Base-by-base conservation (phyloP, 768 basidiomycete genomes). In the Lactarius hengduanensis region DNA sequence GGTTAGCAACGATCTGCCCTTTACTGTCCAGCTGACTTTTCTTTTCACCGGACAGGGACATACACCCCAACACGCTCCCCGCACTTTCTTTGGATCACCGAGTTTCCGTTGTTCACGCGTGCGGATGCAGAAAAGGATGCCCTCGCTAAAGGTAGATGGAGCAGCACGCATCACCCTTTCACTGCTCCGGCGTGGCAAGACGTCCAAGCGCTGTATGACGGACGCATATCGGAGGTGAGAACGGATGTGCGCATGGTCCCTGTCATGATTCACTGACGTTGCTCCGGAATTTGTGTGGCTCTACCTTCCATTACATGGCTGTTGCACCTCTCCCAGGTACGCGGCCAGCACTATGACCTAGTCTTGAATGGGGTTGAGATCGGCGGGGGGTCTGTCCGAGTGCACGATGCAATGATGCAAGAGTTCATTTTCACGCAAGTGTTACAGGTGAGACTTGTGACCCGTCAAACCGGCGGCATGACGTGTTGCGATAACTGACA, bases 341-440 rank as follows among this genome's bases (percentile, higher is more conserved):
- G 95, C 61, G 95, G 94, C 20, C 95, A 98, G 74, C 95, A 98
- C 76, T 98, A 97, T 73, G 95, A 98, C 79, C 86, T 98, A 53
- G 94, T 98, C 34, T 76, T 98, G 69, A 94, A 98, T 76, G 95
- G 95, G 7, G 85, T 89, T 65, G 95, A 98, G 79, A 91, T 98
- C 70, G 95, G 94, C 9, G 95, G 95, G 32, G 95, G 95, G 32
- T 94, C 91, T 47, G 95, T 98, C 67, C 87, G 95, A 73, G 85
- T 98, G 28, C 95, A 98, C 73, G 94, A 96, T 76, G 86, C 91
- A 8, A 76, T 73, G 55, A 88, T 97, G 86, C 95, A 97, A 74
- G 90, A 95, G 69, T 82, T 87, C 76, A 86, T 96, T 68, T 89
- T 96, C 76, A 75, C 76, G 58, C 74, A 91, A 55, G 80, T 96